Evolutionary conservation across 2,329 filamentous ascomycete species (phyloP).

Genomic region (Penicillium sp.): DNA sequence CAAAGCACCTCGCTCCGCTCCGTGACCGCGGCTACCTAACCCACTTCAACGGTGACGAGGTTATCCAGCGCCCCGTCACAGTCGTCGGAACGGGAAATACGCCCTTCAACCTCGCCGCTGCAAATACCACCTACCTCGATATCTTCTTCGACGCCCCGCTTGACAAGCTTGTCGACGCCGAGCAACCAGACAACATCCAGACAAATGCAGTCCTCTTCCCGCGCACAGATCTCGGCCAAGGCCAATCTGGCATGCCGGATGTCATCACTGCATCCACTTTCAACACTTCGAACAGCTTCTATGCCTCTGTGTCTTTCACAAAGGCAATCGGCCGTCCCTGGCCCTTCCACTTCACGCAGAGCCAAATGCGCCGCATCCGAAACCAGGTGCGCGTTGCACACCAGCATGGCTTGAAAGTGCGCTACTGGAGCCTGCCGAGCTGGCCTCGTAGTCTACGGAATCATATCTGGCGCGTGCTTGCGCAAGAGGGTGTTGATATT

Average conservation of each 20-base stretch:
- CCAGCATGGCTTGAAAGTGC: slow-evolving; percentile 51
- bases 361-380: slow-evolving; percentile 49
- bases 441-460: slow-evolving; percentile 57
- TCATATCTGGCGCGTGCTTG: slow-evolving; percentile 54
- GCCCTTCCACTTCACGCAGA: slow-evolving; percentile 47
- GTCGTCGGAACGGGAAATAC: slow-evolving; percentile 55
- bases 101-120: slow-evolving; percentile 48
- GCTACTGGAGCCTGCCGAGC: slow-evolving; percentile 57
- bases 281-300: slow-evolving; percentile 55
- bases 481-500: slow-evolving; percentile 55
- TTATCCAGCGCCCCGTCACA: slow-evolving; percentile 49
- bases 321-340: slow-evolving; percentile 50
- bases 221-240: slow-evolving; percentile 42
- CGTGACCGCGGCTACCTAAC: slow-evolving; percentile 51
- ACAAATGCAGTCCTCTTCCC: background rate
- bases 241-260: slow-evolving; percentile 41
- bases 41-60: slow-evolving; percentile 48
- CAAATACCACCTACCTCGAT: slow-evolving; percentile 51
- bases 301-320: slow-evolving; percentile 55
- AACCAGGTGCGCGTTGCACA: slow-evolving; percentile 54
- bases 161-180: slow-evolving; percentile 33
- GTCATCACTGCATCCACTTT: slow-evolving; percentile 43
- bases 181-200: background rate
- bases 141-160: slow-evolving; percentile 58
- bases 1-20: slow-evolving; percentile 46